Evolutionary conservation across 139 green algal species (phyloP), one percentile per base, ranked within the genome.

Genomic region (Ettlia oleoabundans): DNA sequence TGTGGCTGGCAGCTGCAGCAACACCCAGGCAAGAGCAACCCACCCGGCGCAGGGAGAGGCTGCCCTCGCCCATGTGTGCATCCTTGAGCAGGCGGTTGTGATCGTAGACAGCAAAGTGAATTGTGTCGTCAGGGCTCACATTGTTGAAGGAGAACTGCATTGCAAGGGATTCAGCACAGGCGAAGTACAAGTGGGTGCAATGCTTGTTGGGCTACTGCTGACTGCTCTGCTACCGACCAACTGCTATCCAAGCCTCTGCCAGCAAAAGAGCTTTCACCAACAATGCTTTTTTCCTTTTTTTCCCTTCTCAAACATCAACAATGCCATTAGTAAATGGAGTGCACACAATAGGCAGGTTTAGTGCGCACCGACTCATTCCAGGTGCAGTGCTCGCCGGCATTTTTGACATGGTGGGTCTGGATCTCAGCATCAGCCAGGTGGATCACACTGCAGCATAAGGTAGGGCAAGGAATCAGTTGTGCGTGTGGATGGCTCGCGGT

Each of bases 131-230:
- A 30, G 76, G 76, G 9, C 37, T 26, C 38, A 87, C 83, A 37
- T 87, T 87, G 64, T 84, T 87, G 83, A 87, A 87, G 28, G 76
- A 41, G 22, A 87, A 87, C 73, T 80, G 73, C 53, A 35, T 32
- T n/a, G 19, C 28, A 35, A 1, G 7, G 35, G 4, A 42, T 13
- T 21, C 4, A 51, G 38, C 35, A 64, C 3, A 43, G 26, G 28
- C 1, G 28, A 1, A 2, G 6, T 26, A 28, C 2, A 26, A 18
- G 24, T 1, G 3, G 41, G 68, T 61, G 6, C 55, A 65, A 41
- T 26, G 68, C 37, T n/a, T n/a, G n/a, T n/a, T n/a, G n/a, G n/a
- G n/a, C n/a, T n/a, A n/a, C n/a, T n/a, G n/a, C n/a, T n/a, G n/a
- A n/a, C n/a, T n/a, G n/a, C n/a, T n/a, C n/a, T n/a, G n/a, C n/a